Conservation (phyloP, 148 eudicot genomes). For the Spergularia marina region DNA sequence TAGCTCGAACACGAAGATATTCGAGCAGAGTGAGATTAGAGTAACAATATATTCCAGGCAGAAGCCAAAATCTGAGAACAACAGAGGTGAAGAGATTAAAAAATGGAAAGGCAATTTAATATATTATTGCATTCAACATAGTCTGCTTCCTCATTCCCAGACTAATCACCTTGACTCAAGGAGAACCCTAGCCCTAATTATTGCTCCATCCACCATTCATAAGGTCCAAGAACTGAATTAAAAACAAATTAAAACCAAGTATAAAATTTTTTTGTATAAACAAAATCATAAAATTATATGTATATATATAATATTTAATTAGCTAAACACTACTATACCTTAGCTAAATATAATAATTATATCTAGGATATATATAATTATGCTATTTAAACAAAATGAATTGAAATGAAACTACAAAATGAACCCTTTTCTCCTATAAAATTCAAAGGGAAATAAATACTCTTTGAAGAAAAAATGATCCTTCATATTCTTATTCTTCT, state of each 20-base stretch:
- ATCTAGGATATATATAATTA: background rate
- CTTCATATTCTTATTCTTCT: constrained; percentile 1
- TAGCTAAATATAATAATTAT: background rate
- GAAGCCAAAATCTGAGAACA: background rate
- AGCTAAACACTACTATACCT: background rate
- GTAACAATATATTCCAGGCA: background rate
- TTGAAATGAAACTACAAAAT: background rate
- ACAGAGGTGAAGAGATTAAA: background rate
- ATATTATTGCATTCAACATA: constrained; percentile 21
- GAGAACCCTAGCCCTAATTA: constrained; percentile 30
- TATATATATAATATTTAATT: background rate
- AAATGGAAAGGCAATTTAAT: constrained; percentile 12
- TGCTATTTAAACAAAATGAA: background rate
- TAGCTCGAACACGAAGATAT: too few species aligned
- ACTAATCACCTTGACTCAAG: constrained; percentile 9
- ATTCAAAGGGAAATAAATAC: background rate
- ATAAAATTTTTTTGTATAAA: constrained; percentile 18
- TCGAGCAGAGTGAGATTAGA: too few species aligned
- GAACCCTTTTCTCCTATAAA: constrained; percentile 7
- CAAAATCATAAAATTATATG: background rate
- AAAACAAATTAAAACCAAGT: background rate
- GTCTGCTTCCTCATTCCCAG: constrained; percentile 15
- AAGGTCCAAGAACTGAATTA: constrained; percentile 10
- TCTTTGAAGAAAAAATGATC: background rate
- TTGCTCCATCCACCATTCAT: background rate